phyloP scores from a whole-genome alignment of 2,329 filamentous ascomycete species.

The Blumeria hordei region DNA sequence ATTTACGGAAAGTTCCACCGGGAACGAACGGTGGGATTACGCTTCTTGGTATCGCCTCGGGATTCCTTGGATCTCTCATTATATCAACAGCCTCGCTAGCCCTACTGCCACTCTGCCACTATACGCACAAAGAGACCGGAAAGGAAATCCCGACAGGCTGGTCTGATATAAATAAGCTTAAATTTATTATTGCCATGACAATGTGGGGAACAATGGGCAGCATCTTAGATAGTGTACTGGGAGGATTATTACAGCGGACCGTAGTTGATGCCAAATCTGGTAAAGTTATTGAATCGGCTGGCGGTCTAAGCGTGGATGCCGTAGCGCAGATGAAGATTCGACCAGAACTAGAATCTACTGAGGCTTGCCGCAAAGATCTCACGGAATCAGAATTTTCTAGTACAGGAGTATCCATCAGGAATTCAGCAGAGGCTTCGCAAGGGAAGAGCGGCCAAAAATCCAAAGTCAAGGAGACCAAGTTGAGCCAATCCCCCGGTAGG shows the following conservation, averaged over 20 bases:
- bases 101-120: conserved; percentile 42
- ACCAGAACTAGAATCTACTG: conserved; percentile 12
- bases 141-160: conserved; percentile 18
- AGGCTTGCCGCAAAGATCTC: no score
- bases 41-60: conserved; percentile 44
- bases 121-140: conserved; percentile 3
- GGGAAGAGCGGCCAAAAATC: conserved; percentile 17
- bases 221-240: conserved; percentile 67
- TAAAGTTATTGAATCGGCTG: conserved; percentile 71
- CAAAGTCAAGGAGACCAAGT: conserved; percentile 22
- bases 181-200: conserved; percentile 30
- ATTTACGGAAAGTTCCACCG: conserved; percentile 53
- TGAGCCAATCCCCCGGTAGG: conserved; percentile 10
- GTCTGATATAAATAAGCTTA: conserved; percentile 26
- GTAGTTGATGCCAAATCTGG: conserved; percentile 65
- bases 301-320: conserved; percentile 33
- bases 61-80: conserved; percentile 44
- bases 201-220: conserved; percentile 58
- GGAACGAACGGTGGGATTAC: conserved; percentile 93
- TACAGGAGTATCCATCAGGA: conserved; percentile 18
- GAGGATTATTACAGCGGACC: conserved; percentile 62
- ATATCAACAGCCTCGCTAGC: conserved; percentile 39
- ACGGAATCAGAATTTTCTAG: conserved; percentile 9
- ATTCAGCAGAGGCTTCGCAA: conserved; percentile 20
- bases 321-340: conserved; percentile 14